A percentile compares a stretch with the other conserved stretches of the same genome.
Conservation (phyloP, 2,329 filamentous ascomycete species). For the Aureobasidium uvarum region DNA sequence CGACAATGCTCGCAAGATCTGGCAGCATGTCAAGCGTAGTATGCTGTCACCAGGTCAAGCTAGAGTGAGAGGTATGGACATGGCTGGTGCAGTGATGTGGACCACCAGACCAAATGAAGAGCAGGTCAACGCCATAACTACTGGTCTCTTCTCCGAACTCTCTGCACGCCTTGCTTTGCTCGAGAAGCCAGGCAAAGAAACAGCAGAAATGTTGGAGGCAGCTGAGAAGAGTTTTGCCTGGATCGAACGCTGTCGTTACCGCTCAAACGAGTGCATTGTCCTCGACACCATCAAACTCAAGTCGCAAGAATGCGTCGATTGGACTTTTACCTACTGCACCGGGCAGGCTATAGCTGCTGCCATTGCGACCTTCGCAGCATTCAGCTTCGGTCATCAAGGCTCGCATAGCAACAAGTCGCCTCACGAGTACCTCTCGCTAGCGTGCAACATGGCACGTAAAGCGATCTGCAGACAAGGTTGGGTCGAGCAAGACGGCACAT, state of each 20-base stretch:
- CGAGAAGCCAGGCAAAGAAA: not conserved
- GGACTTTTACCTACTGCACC: slow-evolving; percentile 36
- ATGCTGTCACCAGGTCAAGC: slow-evolving; percentile 30
- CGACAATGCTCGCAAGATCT: slow-evolving; percentile 31
- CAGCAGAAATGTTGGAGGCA: slow-evolving; percentile 30
- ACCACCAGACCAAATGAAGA: slow-evolving; percentile 21
- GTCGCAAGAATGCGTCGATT: slow-evolving; percentile 31
- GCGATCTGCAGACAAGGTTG: slow-evolving; percentile 32
- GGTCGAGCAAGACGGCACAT: slow-evolving; percentile 33
- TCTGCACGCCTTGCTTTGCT: slow-evolving; percentile 32
- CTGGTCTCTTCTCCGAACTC: slow-evolving; percentile 32
- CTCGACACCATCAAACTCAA: slow-evolving; percentile 34
- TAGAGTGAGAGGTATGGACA: slow-evolving; percentile 31
- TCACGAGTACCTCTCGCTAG: slow-evolving; percentile 33
- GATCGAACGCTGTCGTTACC: slow-evolving; percentile 35
- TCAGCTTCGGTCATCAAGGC: not conserved
- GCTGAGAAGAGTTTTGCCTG: slow-evolving; percentile 33
- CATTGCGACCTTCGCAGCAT: slow-evolving; percentile 30
- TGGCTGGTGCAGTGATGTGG: slow-evolving; percentile 32
- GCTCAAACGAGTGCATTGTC: slow-evolving; percentile 32
- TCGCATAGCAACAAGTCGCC: slow-evolving; percentile 2
- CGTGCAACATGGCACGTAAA: slow-evolving; percentile 33
- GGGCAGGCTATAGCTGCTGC: slow-evolving; percentile 33
- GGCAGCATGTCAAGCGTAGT: slow-evolving; percentile 29
- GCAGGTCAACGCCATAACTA: slow-evolving; percentile 29